Base-by-base conservation (phyloP, 306 rosid genomes). In the Sicyos baderoa region DNA sequence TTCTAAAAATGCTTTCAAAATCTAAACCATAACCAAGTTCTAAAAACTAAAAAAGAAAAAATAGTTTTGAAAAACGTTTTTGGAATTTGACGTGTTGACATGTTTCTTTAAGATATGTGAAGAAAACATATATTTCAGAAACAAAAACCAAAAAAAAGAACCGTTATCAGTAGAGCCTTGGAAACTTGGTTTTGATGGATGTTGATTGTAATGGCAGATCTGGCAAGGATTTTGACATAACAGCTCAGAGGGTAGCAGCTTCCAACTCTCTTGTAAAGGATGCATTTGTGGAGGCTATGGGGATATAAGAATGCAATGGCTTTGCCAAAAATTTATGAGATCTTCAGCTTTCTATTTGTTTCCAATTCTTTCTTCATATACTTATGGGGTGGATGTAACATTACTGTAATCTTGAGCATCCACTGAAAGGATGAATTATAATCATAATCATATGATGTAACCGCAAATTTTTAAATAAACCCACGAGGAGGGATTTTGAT, bases 231-330 rank as follows among this genome's bases (percentile, higher is more conserved):
- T 86, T 93, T 81, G 91, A 85, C 83, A 76, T 93, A 74, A 84
- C 95, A 75, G 54, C 96, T 62, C 96, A 73, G 78, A 84, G 96
- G 72, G 90, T 88, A 18, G 97, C 96, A 62, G 95, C 99, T 75
- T 93, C 99, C 49, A 93, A 89, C 78, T 89, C 90, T 75, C 79
- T 48, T 69, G 77, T 93, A 37, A 93, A 85, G 87, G 86, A 85
- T 79, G 89, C 85, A 66, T 77, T 93, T 73, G 86, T 93, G 23
- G 88, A 81, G 71, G 86, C 73, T 60, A 77, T 93, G 77, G 77
- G 51, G 72, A 78, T 84, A 68, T 63, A 72, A 71, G 76, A 56
- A 49, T 19, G 54, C 14, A 7, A 21, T 64, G 18, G 18, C 49
- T 63, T 63, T n/a, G 48, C 15, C n/a, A 15, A 62, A 63, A 62